Percentiles rank a stretch among this genome's conserved stretches.
Evolutionary conservation across 305 asterid species (phyloP).

Genomic region (Salvia sclarea): DNA sequence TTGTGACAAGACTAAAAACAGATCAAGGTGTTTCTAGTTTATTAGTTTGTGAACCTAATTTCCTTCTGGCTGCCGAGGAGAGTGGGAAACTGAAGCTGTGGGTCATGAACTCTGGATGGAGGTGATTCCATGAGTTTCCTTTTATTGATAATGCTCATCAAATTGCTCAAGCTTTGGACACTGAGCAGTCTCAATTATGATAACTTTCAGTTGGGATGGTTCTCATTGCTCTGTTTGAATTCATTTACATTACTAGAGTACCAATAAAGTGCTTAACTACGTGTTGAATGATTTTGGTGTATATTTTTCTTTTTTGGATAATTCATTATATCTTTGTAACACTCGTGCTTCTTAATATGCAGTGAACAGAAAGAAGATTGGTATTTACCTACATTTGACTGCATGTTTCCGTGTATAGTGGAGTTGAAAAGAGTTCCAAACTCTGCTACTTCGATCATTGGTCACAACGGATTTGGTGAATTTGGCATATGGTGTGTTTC

Average conservation of each 20-base stretch:
- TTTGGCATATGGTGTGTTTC: conserved; percentile 70
- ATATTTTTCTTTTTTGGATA: conserved; percentile 13
- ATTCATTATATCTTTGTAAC: conserved; percentile 7
- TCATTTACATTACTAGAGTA: background rate
- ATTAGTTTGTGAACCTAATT: conserved; percentile 75
- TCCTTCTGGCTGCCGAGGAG: conserved; percentile 82
- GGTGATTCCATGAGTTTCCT: conserved; percentile 50
- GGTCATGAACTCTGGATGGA: conserved; percentile 86
- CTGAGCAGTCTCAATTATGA: conserved; percentile 22
- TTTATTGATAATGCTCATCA: conserved; percentile 19
- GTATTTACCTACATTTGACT: conserved; percentile 59
- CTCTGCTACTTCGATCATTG: conserved; percentile 61
- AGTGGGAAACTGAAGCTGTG: conserved; percentile 84
- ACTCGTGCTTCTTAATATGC: conserved; percentile 46
- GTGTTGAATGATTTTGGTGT: background rate
- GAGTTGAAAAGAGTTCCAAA: conserved; percentile 78
- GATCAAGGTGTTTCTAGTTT: conserved; percentile 53
- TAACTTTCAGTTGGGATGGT: background rate
- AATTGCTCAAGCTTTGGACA: conserved; percentile 23
- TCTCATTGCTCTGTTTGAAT: conserved; percentile 11
- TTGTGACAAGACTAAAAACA: conserved; percentile 61
- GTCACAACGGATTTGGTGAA: conserved; percentile 82
- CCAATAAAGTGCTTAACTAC: background rate
- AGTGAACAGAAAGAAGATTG: conserved; percentile 60
- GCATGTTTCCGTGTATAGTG: conserved; percentile 56